phyloP scores from a whole-genome alignment of 2,329 filamentous ascomycete species.

The Verticillium nonalfalfae region DNA sequence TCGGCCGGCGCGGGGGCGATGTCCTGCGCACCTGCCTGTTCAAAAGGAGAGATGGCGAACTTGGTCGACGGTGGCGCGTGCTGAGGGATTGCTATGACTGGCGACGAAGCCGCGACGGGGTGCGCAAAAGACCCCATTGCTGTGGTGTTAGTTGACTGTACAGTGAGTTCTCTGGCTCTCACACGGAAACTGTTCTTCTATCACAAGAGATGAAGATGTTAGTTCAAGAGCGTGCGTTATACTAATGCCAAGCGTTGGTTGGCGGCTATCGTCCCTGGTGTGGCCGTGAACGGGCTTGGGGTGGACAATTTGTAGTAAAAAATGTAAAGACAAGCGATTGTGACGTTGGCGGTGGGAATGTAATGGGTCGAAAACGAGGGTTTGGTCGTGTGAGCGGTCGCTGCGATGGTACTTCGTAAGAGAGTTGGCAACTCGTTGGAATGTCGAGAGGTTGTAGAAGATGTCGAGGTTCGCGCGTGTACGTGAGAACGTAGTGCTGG shows the following conservation, averaged over 20 bases:
- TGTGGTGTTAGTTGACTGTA: constrained; percentile 18
- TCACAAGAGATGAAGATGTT: background rate
- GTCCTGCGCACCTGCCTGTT: background rate
- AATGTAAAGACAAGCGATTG: no score
- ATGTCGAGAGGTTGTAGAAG: no score
- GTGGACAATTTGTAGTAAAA: no score
- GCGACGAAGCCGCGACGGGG: constrained; percentile 34
- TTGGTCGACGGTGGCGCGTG: constrained; percentile 24
- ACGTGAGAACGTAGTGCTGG: no score
- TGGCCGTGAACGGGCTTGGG: no score
- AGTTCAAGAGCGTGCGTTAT: background rate
- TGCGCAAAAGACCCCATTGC: constrained; percentile 38
- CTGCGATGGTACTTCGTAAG: no score
- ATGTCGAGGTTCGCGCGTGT: no score
- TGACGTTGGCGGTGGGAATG: no score
- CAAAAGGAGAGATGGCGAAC: constrained; percentile 33
- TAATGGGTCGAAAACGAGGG: no score
- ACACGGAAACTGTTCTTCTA: background rate
- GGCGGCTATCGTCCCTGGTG: background rate
- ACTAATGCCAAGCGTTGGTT: background rate
- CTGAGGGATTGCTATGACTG: constrained; percentile 32
- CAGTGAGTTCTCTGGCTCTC: constrained; percentile 15
- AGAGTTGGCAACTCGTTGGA: no score
- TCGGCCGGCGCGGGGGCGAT: constrained; percentile 14
- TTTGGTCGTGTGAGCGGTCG: no score